phyloP scores from a whole-genome alignment of 2,329 filamentous ascomycete genomes.

The Beauveria sp. region DNA sequence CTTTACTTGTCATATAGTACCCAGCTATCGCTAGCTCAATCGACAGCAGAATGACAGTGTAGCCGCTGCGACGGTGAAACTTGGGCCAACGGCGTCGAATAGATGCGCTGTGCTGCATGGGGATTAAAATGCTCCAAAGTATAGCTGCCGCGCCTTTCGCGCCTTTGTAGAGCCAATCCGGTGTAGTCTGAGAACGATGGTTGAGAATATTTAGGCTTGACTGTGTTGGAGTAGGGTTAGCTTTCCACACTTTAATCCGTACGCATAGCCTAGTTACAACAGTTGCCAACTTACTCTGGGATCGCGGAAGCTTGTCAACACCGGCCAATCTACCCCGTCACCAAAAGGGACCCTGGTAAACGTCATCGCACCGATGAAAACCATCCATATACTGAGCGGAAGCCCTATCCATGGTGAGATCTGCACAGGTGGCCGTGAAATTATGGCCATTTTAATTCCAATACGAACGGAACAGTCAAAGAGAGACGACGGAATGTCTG shows the following conservation, averaged over 20 bases:
- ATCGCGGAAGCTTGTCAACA: neutral
- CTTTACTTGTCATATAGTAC: neutral
- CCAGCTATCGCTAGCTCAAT: neutral
- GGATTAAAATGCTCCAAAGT: neutral
- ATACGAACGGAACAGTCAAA: neutral
- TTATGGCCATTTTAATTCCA: neutral
- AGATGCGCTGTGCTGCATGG: neutral
- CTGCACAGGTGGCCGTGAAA: neutral
- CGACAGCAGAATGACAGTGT: neutral
- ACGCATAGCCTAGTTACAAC: neutral
- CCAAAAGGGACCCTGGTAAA: neutral
- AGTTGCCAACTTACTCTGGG: neutral
- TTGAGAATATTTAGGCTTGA: neutral
- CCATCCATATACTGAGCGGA: neutral
- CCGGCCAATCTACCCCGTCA: neutral
- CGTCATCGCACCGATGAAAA: neutral
- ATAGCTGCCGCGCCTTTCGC: neutral
- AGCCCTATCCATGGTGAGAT: neutral
- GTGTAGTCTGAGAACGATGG: neutral
- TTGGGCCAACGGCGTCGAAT: neutral
- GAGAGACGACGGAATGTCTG: neutral
- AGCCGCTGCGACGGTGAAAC: neutral
- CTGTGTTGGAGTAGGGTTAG: neutral
- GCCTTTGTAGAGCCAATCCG: slow-evolving; percentile 2
- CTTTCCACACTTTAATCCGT: neutral